Conservation (phyloP, 106 monocot genomes). For the Dendrobium nobile region DNA sequence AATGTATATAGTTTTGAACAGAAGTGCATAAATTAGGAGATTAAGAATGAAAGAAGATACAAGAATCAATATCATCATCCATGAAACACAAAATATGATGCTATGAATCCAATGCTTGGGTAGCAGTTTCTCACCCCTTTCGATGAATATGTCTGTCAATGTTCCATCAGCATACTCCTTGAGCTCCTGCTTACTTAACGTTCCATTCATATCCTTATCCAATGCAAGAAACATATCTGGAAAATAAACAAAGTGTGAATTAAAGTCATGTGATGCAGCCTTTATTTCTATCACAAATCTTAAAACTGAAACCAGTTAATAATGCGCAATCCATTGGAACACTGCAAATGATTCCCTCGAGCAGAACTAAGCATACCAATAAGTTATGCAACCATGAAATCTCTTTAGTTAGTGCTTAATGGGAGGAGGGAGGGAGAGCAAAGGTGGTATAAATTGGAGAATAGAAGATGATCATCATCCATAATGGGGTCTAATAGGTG, state of each 20-base stretch:
- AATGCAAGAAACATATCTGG: constrained; percentile 98
- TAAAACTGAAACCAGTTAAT: neutral
- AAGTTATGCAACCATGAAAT: neutral
- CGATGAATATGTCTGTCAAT: constrained; percentile 92
- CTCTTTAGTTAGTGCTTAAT: neutral
- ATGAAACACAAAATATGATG: neutral
- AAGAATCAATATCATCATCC: neutral
- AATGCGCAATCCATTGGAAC: neutral
- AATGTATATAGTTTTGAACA: neutral
- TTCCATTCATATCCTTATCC: constrained; percentile 92
- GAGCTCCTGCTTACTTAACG: constrained; percentile 93
- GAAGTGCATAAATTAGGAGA: neutral
- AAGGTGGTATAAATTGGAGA: neutral
- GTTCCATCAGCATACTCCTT: constrained; percentile 99
- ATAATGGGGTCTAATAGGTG: neutral
- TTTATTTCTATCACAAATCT: neutral
- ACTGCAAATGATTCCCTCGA: neutral
- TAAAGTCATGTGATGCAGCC: neutral
- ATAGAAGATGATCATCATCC: neutral
- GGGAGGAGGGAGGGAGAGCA: neutral
- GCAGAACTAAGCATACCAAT: neutral
- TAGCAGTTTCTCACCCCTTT: constrained; percentile 62
- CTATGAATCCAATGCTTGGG: neutral
- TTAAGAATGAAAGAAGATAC: neutral
- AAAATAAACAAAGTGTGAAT: constrained; percentile 10